phyloP scores from a whole-genome alignment of 352 stramenopile species.

The Globisporangium ultimum region DNA sequence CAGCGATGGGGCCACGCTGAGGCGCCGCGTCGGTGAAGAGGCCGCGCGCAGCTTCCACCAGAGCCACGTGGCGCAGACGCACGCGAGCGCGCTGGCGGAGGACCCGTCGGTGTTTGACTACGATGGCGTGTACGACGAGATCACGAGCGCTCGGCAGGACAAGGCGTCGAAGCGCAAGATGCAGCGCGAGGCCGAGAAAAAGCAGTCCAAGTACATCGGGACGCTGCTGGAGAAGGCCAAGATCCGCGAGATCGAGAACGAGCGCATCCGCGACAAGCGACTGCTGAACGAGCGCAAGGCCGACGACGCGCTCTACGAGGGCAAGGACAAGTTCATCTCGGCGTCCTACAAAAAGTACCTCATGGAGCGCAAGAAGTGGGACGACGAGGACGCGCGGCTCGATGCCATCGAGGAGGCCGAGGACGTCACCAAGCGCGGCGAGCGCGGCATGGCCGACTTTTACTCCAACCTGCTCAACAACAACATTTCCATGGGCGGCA shows the following conservation, averaged over 20 bases:
- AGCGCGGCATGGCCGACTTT: slow-evolving; percentile 82
- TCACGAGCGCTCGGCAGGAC: slow-evolving; percentile 45
- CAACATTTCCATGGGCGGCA: slow-evolving; percentile 90
- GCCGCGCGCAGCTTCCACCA: slow-evolving; percentile 51
- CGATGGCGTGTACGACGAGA: slow-evolving; percentile 87
- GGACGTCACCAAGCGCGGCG: slow-evolving; percentile 71
- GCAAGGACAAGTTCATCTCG: slow-evolving; percentile 91
- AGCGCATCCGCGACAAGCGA: slow-evolving; percentile 83
- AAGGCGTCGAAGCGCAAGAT: slow-evolving; percentile 39
- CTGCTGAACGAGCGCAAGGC: slow-evolving; percentile 82
- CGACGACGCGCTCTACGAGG: slow-evolving; percentile 78
- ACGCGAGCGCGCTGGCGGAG: slow-evolving; percentile 57
- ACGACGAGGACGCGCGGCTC: slow-evolving; percentile 69
- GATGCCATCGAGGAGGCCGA: slow-evolving; percentile 63
- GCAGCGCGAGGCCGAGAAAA: slow-evolving; percentile 57
- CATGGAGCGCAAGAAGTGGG: slow-evolving; percentile 88
- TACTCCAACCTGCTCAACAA: slow-evolving; percentile 90
- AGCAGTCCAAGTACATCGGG: slow-evolving; percentile 86
- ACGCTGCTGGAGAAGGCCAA: slow-evolving; percentile 88
- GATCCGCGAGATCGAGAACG: slow-evolving; percentile 86
- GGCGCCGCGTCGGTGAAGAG: slow-evolving; percentile 37
- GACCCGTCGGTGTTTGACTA: slow-evolving; percentile 90
- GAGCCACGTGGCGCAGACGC: slow-evolving; percentile 42
- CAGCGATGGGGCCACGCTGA: slow-evolving; percentile 9
- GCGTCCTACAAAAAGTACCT: slow-evolving; percentile 91